A percentile compares a stretch with the other conserved stretches of the same genome.
These are phyloP conservation scores for Brassica nigra DNA, from an alignment of 345 rosid species.

Conservation along the genomic window DNA sequence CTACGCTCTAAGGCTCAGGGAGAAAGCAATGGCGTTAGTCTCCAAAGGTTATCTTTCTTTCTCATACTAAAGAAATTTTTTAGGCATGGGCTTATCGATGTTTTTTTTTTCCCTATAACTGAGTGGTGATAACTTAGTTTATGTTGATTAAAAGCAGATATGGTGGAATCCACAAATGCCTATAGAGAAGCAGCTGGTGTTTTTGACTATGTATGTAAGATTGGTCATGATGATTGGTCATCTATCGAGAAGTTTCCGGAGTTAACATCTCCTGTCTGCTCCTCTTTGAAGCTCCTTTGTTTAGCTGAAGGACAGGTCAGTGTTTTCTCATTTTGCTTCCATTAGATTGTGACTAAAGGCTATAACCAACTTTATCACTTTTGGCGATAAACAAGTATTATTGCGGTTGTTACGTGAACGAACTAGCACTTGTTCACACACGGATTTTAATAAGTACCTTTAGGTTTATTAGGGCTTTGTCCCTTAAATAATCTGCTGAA, in stretches of 20 bases:
- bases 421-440: background rate
- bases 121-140: background rate
- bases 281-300: conserved; percentile 14
- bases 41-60: background rate
- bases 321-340: conserved; percentile 8
- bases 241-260: background rate
- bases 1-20: conserved; percentile 12
- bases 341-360: background rate
- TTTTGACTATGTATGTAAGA: background rate
- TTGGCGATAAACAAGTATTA: background rate
- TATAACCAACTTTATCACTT: background rate
- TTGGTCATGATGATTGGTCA: background rate
- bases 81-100: background rate
- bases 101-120: background rate
- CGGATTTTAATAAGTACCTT: background rate
- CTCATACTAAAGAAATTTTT: background rate
- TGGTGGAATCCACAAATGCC: background rate
- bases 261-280: background rate
- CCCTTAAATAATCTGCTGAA: background rate
- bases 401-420: background rate
- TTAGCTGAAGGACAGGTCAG: conserved; percentile 8
- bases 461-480: background rate
- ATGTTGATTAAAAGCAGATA: background rate
- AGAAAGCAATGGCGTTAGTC: conserved; percentile 4
- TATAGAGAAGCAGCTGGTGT: conserved; percentile 20